Conservation (phyloP, 371 early-diverging fungal species). For the Circinella minor region DNA sequence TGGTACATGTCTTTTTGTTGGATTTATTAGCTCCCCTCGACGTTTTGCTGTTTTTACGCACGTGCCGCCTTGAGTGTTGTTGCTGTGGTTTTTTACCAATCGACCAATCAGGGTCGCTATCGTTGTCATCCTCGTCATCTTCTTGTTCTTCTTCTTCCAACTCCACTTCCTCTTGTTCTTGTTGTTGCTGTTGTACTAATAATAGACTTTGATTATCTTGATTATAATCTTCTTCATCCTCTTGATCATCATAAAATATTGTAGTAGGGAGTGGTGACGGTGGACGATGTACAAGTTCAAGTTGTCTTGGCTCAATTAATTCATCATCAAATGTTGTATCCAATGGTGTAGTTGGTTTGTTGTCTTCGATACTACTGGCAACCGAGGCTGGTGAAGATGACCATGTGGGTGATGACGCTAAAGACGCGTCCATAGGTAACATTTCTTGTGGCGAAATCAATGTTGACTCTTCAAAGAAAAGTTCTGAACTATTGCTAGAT, state of each 20-base stretch:
- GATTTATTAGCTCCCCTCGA: not conserved
- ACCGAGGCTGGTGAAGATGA: not conserved
- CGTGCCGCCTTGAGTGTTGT: conserved; percentile 15
- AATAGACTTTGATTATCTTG: conserved; percentile 3
- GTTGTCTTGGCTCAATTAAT: not conserved
- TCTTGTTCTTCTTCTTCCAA: conserved; percentile 7
- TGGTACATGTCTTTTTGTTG: conserved; percentile 2
- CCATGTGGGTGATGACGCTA: not conserved
- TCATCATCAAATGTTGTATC: not conserved
- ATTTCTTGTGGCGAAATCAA: not conserved
- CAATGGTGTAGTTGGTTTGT: not conserved
- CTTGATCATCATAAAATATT: not conserved
- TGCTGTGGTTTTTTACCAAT: conserved; percentile 6
- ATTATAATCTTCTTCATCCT: conserved; percentile 1
- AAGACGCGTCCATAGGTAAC: conserved; percentile 1
- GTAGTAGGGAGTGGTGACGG: not conserved
- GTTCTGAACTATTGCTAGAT: not conserved
- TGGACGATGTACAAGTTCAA: not conserved
- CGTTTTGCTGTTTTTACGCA: conserved; percentile 9
- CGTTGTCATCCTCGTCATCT: conserved; percentile 20
- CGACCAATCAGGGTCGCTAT: conserved; percentile 26
- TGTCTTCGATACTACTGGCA: conserved; percentile 1
- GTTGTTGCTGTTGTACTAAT: not conserved
- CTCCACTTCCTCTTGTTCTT: not conserved
- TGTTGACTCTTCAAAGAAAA: not conserved